These are phyloP conservation scores for Cicer chorassanicum DNA, from an alignment of 306 rosid species.

Conservation along the genomic window DNA sequence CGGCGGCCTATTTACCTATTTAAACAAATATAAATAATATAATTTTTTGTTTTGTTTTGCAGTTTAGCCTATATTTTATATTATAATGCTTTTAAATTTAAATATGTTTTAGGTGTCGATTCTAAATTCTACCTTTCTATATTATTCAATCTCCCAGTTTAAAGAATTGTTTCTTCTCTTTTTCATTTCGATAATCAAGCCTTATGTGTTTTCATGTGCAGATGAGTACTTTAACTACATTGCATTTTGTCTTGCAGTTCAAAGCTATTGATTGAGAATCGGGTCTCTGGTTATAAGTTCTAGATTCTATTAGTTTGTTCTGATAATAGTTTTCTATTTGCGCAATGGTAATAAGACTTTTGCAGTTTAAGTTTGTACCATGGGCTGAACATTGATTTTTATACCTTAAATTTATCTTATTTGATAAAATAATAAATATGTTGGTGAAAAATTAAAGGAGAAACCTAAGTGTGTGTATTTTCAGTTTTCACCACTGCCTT, in stretches of 20 bases:
- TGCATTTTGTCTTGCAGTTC: neutral
- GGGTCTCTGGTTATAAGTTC: neutral
- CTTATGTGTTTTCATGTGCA: constrained; percentile 15
- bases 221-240: constrained; percentile 15
- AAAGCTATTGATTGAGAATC: constrained; percentile 7
- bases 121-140: neutral
- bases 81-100: neutral
- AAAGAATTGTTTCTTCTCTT: neutral
- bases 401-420: neutral
- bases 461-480: neutral
- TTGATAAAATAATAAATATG: neutral
- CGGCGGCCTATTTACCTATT: too few species aligned
- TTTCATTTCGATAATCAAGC: neutral
- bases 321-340: neutral
- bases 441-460: constrained; percentile 6
- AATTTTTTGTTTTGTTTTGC: neutral
- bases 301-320: neutral
- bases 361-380: constrained; percentile 18
- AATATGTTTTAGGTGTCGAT: constrained; percentile 1
- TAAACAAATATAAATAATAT: too few species aligned
- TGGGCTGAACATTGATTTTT: constrained; percentile 1
- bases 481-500: neutral
- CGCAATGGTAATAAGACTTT: neutral
- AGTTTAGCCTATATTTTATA: neutral
- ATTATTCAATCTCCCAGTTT: constrained; percentile 26